Conservation (phyloP, 2,329 filamentous ascomycete species). For the Trichoderma sp. region DNA sequence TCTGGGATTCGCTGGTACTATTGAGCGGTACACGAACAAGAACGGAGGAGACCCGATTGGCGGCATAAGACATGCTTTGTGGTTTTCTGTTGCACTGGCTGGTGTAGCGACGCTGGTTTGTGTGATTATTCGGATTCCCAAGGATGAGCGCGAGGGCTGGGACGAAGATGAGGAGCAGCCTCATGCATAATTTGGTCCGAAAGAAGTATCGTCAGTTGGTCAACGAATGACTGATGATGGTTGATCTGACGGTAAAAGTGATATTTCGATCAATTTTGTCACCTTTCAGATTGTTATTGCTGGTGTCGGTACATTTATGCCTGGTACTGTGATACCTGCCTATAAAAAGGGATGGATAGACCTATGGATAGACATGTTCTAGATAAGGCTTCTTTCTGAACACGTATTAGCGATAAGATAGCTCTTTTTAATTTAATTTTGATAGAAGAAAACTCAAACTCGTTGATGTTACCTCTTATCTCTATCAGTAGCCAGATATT, state of each 20-base stretch:
- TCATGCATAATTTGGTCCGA: neutral
- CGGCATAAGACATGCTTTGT: neutral
- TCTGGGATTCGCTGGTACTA: neutral
- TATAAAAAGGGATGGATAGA: neutral
- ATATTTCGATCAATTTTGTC: neutral
- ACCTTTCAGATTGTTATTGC: neutral
- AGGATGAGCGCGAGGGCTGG: conserved; percentile 8
- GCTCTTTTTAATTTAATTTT: neutral
- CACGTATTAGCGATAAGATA: neutral
- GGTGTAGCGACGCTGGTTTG: neutral
- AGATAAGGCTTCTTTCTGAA: neutral
- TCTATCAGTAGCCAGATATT: neutral
- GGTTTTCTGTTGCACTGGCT: conserved; percentile 3
- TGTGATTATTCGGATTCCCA: conserved; percentile 6
- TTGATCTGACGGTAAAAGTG: neutral
- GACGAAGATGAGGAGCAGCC: neutral
- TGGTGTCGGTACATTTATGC: neutral
- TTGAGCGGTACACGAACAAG: conserved; percentile 11
- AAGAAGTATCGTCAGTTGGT: neutral
- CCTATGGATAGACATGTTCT: neutral
- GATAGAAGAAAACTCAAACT: neutral
- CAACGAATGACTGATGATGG: neutral
- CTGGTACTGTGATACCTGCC: too few species aligned
- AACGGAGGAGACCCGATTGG: neutral
- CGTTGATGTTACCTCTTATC: neutral